Evolutionary conservation across 2,329 filamentous ascomycete genomes (phyloP).

Genomic region (Penicillium sp.): DNA sequence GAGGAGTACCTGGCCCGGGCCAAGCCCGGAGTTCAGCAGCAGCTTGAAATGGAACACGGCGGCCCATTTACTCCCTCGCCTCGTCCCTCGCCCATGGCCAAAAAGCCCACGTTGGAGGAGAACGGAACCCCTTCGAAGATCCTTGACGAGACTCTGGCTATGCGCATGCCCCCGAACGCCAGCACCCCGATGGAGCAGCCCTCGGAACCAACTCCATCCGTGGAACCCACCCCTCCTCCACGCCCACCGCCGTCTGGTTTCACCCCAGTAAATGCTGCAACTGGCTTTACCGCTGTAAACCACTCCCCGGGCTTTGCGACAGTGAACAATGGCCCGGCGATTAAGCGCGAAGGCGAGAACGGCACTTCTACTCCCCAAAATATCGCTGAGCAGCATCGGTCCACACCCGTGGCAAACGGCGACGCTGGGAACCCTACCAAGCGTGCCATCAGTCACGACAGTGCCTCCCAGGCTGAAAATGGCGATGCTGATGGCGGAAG

Average conservation of each 20-base stretch:
- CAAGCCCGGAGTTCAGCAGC: conserved; percentile 94
- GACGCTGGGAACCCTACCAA: conserved; percentile 63
- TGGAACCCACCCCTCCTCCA: conserved; percentile 39
- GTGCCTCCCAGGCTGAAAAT: conserved; percentile 42
- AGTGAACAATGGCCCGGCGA: conserved; percentile 39
- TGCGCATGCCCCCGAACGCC: conserved; percentile 56
- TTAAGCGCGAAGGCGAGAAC: conserved; percentile 55
- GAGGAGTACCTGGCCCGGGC: conserved; percentile 89
- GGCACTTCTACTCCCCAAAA: conserved; percentile 61
- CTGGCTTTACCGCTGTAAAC: conserved; percentile 62
- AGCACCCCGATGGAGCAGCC: conserved; percentile 49
- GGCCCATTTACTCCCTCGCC: conserved; percentile 83
- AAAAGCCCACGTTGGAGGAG: conserved; percentile 36
- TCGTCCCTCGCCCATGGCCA: conserved; percentile 69
- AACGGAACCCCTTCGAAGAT: conserved; percentile 49
- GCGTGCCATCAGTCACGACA: conserved; percentile 67
- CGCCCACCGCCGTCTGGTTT: conserved; percentile 53
- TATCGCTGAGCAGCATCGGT: conserved; percentile 62
- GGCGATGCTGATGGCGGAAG: conserved; percentile 60
- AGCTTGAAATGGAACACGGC: conserved; percentile 88
- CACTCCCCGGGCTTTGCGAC: conserved; percentile 45
- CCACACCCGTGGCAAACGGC: conserved; percentile 54
- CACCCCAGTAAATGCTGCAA: conserved; percentile 67
- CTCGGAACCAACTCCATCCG: conserved; percentile 33
- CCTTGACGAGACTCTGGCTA: conserved; percentile 65